Base-by-base conservation (phyloP, 257 asterid species). In the Eustoma russellianum region DNA sequence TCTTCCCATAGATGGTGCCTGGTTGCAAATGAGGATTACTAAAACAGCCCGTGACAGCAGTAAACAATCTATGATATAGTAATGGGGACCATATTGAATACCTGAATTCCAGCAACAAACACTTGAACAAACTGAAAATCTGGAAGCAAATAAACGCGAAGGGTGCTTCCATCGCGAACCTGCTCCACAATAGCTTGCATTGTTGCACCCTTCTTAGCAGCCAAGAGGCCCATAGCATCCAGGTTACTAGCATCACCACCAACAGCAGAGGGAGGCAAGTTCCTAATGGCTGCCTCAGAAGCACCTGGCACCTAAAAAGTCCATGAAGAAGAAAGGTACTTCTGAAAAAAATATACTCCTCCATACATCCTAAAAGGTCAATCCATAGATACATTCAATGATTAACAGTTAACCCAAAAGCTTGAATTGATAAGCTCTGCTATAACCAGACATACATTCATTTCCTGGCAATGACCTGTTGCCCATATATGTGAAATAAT, bases 1-100 rank as follows among this genome's bases (percentile, higher is more conserved):
- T 76, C 95, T 75, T 65, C 98, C 98, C 68, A 92, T 74, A 13
- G 97, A 79, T 48, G 98, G 98, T 38, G 98, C 61, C 98, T 92
- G 76, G 71, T 70, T 6, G 8, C 28, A 30, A 19, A 55, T 7
- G n/a, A 19, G 49, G 35, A 19, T 16, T 16, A 55, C 12, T 48
- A 55, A 17, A 55, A 17, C 18, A 17, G 43, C 43, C 12, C 43
- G 12, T 38, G 43, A 8, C 12, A 38, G 43, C 9, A 38, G 7
- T 38, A 38, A 38, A 38, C 43, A 11, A 38, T 4, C 43, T 52
- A 19, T 28, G 9, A 33, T 48, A 7, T 1, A 48, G 6, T 34
- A 3, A 43, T 48, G 11, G 52, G 41, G 56, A 55, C 45, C 57
- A 24, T 65, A 87, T 95, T 95, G 80, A 95, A 71, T 65, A 87